Evolutionary conservation across 495 filamentous ascomycete genomes (phyloP).

Genomic region (Tuber umbilicatum): DNA sequence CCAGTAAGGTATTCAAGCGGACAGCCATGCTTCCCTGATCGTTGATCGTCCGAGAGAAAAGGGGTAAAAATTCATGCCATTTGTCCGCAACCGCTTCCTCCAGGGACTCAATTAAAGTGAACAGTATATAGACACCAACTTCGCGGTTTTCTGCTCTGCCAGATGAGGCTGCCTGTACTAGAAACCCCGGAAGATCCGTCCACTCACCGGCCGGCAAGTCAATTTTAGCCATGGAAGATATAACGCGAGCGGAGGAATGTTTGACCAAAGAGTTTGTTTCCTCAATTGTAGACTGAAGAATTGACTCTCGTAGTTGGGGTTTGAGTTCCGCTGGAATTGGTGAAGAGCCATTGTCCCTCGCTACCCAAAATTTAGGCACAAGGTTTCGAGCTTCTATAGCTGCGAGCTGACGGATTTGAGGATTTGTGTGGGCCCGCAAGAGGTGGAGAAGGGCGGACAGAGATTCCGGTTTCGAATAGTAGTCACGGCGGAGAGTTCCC

Average conservation of each 20-base stretch:
- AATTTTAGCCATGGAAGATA: slow-evolving; percentile 75
- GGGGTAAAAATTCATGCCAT: slow-evolving; percentile 65
- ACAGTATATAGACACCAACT: slow-evolving; percentile 87
- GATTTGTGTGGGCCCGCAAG: slow-evolving; percentile 63
- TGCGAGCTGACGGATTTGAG: slow-evolving; percentile 74
- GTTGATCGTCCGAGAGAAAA: slow-evolving; percentile 80
- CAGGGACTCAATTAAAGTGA: slow-evolving; percentile 77
- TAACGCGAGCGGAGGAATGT: slow-evolving; percentile 79
- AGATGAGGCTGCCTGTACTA: slow-evolving; percentile 65
- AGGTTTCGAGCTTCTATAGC: slow-evolving; percentile 78
- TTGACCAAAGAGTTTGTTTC: slow-evolving; percentile 68
- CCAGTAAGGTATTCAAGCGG: slow-evolving; percentile 87
- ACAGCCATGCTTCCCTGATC: slow-evolving; percentile 89
- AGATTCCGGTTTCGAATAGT: slow-evolving; percentile 76
- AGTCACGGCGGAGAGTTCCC: slow-evolving; percentile 79
- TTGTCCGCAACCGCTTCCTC: slow-evolving; percentile 72
- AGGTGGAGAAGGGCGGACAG: slow-evolving; percentile 79
- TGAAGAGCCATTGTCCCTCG: slow-evolving; percentile 30
- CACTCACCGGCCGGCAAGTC: slow-evolving; percentile 85
- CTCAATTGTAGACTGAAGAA: slow-evolving; percentile 72
- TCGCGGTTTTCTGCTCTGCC: slow-evolving; percentile 71
- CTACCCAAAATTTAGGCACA: slow-evolving; percentile 78
- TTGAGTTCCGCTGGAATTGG: slow-evolving; percentile 52
- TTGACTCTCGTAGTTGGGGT: slow-evolving; percentile 66
- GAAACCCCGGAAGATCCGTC: slow-evolving; percentile 67